phyloP scores from a whole-genome alignment of 1,284 basidiomycete genomes.

The Cutaneotrichosporon cyanovorans region DNA sequence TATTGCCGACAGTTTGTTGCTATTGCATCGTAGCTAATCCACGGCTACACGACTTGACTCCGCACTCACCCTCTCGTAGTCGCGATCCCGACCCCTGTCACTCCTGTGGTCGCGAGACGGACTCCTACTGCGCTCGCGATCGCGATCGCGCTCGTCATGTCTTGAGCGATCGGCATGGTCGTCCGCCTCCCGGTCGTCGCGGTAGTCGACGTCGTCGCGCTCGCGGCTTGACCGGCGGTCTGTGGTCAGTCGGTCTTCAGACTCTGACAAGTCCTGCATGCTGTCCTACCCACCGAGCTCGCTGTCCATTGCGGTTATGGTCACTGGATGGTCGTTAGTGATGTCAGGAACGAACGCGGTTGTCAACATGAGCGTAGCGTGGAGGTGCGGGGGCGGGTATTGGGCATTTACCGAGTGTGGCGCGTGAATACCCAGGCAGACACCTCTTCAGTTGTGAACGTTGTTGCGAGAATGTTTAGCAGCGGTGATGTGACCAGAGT shows the following conservation, averaged over 20 bases:
- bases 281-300: no score
- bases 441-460: not conserved
- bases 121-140: not conserved
- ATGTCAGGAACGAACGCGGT: not conserved
- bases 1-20: no score
- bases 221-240: constrained; percentile 1
- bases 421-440: not conserved
- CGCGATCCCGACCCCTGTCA: constrained; percentile 1
- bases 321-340: not conserved
- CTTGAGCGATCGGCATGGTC: constrained; percentile 1
- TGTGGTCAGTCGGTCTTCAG: not conserved
- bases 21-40: no score
- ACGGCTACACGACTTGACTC: no score
- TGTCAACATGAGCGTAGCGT: constrained; percentile 1
- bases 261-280: no score
- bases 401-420: constrained; percentile 11
- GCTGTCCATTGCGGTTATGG: not conserved
- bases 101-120: not conserved
- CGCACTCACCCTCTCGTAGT: no score
- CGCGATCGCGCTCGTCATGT: constrained; percentile 4
- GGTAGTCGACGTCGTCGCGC: constrained; percentile 1
- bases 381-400: no score
- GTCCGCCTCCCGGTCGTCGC: not conserved
- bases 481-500: no score
- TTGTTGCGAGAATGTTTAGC: no score